Evolutionary conservation across 352 stramenopile genomes (phyloP).

Genomic region (Phytopythium montanum): DNA sequence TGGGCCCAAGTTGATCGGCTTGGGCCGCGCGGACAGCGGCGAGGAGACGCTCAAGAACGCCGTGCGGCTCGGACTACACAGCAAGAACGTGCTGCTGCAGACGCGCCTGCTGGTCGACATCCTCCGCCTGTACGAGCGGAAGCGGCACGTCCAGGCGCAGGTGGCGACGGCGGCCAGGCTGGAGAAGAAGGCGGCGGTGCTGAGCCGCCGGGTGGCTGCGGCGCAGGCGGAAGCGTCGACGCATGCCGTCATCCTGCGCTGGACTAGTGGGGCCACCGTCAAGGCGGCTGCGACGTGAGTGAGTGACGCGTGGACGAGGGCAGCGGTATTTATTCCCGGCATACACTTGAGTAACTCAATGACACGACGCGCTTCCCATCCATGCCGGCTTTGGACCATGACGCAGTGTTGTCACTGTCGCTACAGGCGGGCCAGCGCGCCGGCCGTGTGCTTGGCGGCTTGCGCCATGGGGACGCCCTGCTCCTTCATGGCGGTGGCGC

Average conservation of each 20-base stretch:
- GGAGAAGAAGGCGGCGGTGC: constrained; percentile 55
- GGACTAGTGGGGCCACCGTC: constrained; percentile 22
- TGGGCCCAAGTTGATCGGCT: constrained; percentile 43
- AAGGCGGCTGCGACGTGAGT: not conserved
- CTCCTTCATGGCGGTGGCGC: constrained; percentile 51
- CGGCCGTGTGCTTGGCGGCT: constrained; percentile 64
- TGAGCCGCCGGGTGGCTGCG: constrained; percentile 42
- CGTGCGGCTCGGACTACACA: constrained; percentile 41
- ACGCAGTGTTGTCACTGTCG: not conserved
- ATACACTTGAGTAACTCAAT: constrained; percentile 1
- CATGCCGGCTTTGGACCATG: not conserved
- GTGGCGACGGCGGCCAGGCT: constrained; percentile 51
- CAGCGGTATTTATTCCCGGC: constrained; percentile 11
- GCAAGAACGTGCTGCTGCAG: constrained; percentile 76
- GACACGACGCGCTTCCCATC: constrained; percentile 1
- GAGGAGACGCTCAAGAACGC: constrained; percentile 63
- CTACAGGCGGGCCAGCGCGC: constrained; percentile 57
- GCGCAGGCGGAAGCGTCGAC: constrained; percentile 38
- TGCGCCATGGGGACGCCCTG: constrained; percentile 76
- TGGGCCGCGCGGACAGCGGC: constrained; percentile 34
- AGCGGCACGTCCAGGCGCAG: constrained; percentile 32
- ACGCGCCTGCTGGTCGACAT: constrained; percentile 51
- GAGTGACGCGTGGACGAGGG: constrained; percentile 8
- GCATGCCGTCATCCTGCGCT: constrained; percentile 38
- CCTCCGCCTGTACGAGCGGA: constrained; percentile 44